These are phyloP conservation scores for Solanum commersonii DNA, from an alignment of 257 asterid species.

Conservation along the genomic window DNA sequence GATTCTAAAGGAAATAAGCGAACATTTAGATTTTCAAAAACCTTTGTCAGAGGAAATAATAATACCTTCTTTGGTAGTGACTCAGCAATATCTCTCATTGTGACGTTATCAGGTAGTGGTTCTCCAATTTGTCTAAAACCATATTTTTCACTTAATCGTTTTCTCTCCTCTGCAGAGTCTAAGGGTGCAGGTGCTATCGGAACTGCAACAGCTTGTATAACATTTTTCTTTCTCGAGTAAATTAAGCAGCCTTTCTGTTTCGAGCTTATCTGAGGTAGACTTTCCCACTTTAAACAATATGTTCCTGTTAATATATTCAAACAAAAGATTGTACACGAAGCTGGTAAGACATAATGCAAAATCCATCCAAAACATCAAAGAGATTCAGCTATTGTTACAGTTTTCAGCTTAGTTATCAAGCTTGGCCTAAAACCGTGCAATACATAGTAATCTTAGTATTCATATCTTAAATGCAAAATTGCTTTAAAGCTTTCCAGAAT, in stretches of 20 bases:
- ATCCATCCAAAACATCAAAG: not conserved
- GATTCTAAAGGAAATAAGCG: not conserved
- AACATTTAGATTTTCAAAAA: not conserved
- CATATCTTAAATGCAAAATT: not conserved
- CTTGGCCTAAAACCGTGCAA: not conserved
- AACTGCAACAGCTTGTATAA: constrained; percentile 62
- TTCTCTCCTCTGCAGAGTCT: constrained; percentile 45
- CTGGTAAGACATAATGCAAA: not conserved
- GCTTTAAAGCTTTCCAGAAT: not conserved
- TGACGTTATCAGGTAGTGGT: constrained; percentile 72
- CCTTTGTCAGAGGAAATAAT: not conserved
- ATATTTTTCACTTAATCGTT: constrained; percentile 46
- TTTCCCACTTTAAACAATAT: constrained; percentile 42
- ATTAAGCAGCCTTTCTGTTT: constrained; percentile 25
- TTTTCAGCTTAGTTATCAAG: not conserved
- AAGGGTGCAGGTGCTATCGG: constrained; percentile 54
- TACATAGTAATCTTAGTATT: not conserved
- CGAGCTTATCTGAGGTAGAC: constrained; percentile 29
- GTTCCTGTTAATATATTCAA: constrained; percentile 28
- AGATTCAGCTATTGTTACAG: not conserved
- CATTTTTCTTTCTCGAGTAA: constrained; percentile 26
- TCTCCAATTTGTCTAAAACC: constrained; percentile 92
- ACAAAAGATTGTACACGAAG: not conserved
- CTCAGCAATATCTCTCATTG: constrained; percentile 60
- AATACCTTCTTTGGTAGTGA: constrained; percentile 81